Evolutionary conservation across 495 filamentous ascomycete genomes (phyloP).

Genomic region (Monascus purpureus): DNA sequence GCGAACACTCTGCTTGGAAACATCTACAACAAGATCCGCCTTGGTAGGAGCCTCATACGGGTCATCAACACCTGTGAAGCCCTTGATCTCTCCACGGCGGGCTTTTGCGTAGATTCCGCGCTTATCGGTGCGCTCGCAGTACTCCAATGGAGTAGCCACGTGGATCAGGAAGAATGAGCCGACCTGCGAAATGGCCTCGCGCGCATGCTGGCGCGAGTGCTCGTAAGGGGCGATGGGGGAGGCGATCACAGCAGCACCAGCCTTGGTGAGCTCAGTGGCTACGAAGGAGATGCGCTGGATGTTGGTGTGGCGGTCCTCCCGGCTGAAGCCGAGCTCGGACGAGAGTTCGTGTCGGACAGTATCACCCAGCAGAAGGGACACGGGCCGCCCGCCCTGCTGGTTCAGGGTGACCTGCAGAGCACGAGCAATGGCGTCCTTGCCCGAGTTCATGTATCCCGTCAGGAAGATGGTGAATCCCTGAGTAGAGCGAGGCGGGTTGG

Average conservation of each 20-base stretch:
- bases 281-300: slow-evolving; percentile 95
- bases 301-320: slow-evolving; percentile 87
- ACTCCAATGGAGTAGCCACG: slow-evolving; percentile 81
- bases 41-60: slow-evolving; percentile 82
- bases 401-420: slow-evolving; percentile 95
- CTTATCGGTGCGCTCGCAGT: slow-evolving; percentile 92
- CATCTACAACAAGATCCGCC: slow-evolving; percentile 72
- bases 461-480: slow-evolving; percentile 99
- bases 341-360: slow-evolving; percentile 88
- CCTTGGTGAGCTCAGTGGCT: slow-evolving; percentile 80
- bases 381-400: slow-evolving; percentile 92
- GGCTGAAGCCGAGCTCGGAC: slow-evolving; percentile 88
- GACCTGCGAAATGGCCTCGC: slow-evolving; percentile 71
- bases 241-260: slow-evolving; percentile 90
- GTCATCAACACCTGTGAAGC: slow-evolving; percentile 97
- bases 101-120: slow-evolving; percentile 78
- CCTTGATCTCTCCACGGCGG: slow-evolving; percentile 84
- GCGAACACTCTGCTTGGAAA: slow-evolving; percentile 73
- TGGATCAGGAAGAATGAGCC: slow-evolving; percentile 91
- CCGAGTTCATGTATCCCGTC: slow-evolving; percentile 89
- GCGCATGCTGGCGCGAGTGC: slow-evolving; percentile 53
- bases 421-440: slow-evolving; percentile 91
- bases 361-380: slow-evolving; percentile 87
- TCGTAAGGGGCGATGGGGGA: slow-evolving; percentile 96
- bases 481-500: slow-evolving; percentile 71